phyloP scores from a whole-genome alignment of 495 filamentous ascomycete species.

The Hyaloscypha bicolor region DNA sequence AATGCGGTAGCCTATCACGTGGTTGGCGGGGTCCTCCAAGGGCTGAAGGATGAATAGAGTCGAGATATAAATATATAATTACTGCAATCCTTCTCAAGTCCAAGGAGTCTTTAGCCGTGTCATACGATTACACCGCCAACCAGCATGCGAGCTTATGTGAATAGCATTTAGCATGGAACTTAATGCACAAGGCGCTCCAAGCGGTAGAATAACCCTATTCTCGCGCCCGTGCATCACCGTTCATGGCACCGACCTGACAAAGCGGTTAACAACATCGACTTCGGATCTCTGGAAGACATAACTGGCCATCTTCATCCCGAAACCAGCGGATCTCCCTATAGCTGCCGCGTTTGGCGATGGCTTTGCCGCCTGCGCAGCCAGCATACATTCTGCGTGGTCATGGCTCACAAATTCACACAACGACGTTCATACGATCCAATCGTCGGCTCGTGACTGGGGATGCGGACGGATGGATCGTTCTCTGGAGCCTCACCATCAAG shows the following conservation, averaged over 20 bases:
- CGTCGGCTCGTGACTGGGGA: slow-evolving; percentile 83
- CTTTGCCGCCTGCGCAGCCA: slow-evolving; percentile 30
- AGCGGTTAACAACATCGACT: not conserved
- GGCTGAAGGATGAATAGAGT: not conserved
- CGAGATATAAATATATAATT: not conserved
- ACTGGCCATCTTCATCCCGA: not conserved
- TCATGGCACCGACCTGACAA: not conserved
- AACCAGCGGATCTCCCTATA: not conserved
- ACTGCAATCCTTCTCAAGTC: not conserved
- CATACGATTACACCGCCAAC: not conserved
- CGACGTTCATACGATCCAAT: slow-evolving; percentile 73
- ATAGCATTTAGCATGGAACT: not conserved
- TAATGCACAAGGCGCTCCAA: not conserved
- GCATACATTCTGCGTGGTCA: slow-evolving; percentile 87
- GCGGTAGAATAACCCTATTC: slow-evolving; percentile 3
- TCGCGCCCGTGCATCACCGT: not conserved
- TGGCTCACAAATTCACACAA: slow-evolving; percentile 74
- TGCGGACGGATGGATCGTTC: slow-evolving; percentile 83
- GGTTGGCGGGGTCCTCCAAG: not conserved
- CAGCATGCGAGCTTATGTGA: not conserved
- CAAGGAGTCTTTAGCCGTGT: not conserved
- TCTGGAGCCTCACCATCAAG: slow-evolving; percentile 84
- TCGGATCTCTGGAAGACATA: not conserved
- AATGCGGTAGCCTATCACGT: not conserved
- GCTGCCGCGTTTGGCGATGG: slow-evolving; percentile 16